Percentiles rank a stretch among this genome's conserved stretches.
phyloP scores from a whole-genome alignment of 2,329 filamentous ascomycete genomes.

The Diaporthe citriasiana region DNA sequence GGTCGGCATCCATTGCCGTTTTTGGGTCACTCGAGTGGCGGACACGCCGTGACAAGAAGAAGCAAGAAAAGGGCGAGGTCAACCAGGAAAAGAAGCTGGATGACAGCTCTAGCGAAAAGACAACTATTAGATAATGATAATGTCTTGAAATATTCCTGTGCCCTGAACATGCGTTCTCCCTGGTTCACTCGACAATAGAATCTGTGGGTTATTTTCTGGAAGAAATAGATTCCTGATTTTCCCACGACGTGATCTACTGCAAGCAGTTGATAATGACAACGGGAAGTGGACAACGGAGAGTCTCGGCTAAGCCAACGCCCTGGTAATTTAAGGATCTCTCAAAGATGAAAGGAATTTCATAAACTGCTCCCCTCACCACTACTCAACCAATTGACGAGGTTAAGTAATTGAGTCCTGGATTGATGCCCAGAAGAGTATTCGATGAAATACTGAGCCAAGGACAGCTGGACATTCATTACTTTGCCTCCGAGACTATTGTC shows the following conservation, averaged over 20 bases:
- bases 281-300: background rate
- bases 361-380: too few species aligned
- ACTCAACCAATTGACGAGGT: too few species aligned
- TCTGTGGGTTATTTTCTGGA: background rate
- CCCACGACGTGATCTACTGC: too few species aligned
- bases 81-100: slow-evolving; percentile 1
- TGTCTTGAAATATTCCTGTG: background rate
- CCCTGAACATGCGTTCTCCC: too few species aligned
- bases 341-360: too few species aligned
- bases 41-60: slow-evolving; percentile 27
- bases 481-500: background rate
- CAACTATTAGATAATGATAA: slow-evolving; percentile 17
- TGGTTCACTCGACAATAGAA: background rate
- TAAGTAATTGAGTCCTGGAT: too few species aligned
- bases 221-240: background rate
- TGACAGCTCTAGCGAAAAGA: slow-evolving; percentile 9
- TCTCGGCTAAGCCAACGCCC: too few species aligned
- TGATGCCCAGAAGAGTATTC: background rate
- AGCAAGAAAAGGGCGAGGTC: slow-evolving; percentile 16
- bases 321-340: too few species aligned
- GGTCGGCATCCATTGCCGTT: slow-evolving; percentile 39
- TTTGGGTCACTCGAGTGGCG: slow-evolving; percentile 39
- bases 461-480: too few species aligned
- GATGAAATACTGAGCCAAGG: background rate
- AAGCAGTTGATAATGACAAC: background rate